Conservation (phyloP, 768 basidiomycete genomes). For the Suillus tomentosus region DNA sequence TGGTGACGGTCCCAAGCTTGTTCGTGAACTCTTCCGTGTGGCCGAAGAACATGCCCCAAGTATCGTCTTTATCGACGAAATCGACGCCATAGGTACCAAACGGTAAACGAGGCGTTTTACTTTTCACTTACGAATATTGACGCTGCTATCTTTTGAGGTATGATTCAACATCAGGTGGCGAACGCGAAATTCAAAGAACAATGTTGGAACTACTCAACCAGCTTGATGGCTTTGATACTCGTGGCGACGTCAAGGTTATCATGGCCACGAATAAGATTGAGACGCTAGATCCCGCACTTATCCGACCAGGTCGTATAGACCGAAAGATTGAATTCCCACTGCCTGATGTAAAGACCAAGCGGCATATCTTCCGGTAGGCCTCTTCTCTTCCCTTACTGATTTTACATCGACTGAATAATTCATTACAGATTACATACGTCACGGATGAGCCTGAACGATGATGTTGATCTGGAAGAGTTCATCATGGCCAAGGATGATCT, state of each 20-base stretch:
- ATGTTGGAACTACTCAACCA: slow-evolving; percentile 99
- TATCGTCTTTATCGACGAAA: slow-evolving; percentile 99
- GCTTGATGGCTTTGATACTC: slow-evolving; percentile 98
- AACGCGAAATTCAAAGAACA: slow-evolving; percentile 98
- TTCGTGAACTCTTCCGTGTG: slow-evolving; percentile 94
- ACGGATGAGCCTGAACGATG: slow-evolving; percentile 85
- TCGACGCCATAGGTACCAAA: slow-evolving; percentile 98
- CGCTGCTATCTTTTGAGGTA: slow-evolving; percentile 54
- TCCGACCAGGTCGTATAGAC: slow-evolving; percentile 97
- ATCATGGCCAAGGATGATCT: slow-evolving; percentile 95
- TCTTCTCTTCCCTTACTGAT: neutral
- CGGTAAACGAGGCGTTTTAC: slow-evolving; percentile 51
- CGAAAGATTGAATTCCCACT: slow-evolving; percentile 98
- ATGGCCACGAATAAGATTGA: slow-evolving; percentile 99
- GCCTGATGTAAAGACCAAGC: slow-evolving; percentile 98
- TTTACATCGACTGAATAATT: slow-evolving; percentile 13
- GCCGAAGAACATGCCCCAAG: slow-evolving; percentile 98
- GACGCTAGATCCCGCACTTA: slow-evolving; percentile 94
- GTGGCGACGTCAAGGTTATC: slow-evolving; percentile 99
- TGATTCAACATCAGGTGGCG: slow-evolving; percentile 97
- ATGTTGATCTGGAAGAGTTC: slow-evolving; percentile 95
- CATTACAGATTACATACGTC: slow-evolving; percentile 78
- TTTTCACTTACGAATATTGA: slow-evolving; percentile 12
- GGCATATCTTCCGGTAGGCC: slow-evolving; percentile 90
- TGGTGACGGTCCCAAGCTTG: slow-evolving; percentile 97